Evolutionary conservation across 2,329 filamentous ascomycete species (phyloP), one percentile per base, ranked within the genome.

Genomic region (Aspergillus arachidicola): DNA sequence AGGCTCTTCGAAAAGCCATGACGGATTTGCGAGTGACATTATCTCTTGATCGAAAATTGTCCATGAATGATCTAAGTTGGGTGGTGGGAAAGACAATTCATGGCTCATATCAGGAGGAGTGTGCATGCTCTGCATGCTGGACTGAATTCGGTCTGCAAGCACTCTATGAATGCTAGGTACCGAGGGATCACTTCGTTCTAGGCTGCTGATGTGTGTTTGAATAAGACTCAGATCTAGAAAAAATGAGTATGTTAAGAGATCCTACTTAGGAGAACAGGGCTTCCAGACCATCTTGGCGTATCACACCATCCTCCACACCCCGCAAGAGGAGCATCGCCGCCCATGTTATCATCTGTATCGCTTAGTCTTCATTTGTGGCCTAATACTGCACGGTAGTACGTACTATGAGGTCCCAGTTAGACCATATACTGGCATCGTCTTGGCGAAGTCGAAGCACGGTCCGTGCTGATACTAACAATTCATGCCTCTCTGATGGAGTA

Each of bases 21-120:
- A 68, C 23, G 70, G 72, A 21, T 73, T 74, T 21, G 71, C 72
- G 7, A 74, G 65, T 12, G 69, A 64, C 68, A 73, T 70, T 11
- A 72, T 74, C 38, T 74, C 68, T 54, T 74, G 72, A 36, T 74
- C 72, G 30, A 74, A 74, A 36, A 74, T 73, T 7, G 72, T 71
- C 71, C 71, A 74, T 4, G 72, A 70, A 38, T 71, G 71, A 32
- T 73, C 71, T 23, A 64, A 48, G n/a, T 59, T 64, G 2, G 67
- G 60, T 1, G 53, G 64, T 12, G 70, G 67, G 30, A 74, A 66
- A 7, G 65, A 58, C 9, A 71, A 46, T 32, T 59, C 67, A 4
- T 64, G 62, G 28, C 66, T 67, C n/a, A 67, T 69, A n/a, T 70
- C 66, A 7, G 70, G 70, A 0, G 72, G 72, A 1, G 70, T 73